These are phyloP conservation scores for Camillea tinctor DNA, from an alignment of 2,329 filamentous ascomycete genomes.

Conservation along the genomic window DNA sequence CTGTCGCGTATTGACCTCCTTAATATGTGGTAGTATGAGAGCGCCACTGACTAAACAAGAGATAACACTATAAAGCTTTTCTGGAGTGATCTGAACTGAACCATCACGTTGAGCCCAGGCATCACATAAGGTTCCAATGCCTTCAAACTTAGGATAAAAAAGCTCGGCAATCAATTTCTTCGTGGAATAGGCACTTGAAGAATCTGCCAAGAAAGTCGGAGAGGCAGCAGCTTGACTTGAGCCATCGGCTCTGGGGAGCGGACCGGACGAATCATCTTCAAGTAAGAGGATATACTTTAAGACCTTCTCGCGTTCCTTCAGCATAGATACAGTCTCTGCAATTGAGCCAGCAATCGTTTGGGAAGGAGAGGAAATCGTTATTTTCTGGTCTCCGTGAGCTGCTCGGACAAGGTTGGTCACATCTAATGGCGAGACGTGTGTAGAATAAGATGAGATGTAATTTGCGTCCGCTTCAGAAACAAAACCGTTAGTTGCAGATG, in stretches of 20 bases:
- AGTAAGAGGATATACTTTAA: conserved; percentile 57
- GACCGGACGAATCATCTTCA: conserved; percentile 30
- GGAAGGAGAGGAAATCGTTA: conserved; percentile 32
- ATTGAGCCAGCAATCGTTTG: conserved; percentile 47
- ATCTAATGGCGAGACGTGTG: conserved; percentile 63
- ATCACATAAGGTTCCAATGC: conserved; percentile 45
- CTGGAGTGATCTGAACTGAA: conserved; percentile 48
- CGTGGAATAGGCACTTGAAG: conserved; percentile 41
- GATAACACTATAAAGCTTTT: conserved; percentile 52
- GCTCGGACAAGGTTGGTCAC: conserved; percentile 67
- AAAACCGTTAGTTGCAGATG: conserved; percentile 15
- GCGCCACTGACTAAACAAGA: conserved; percentile 46
- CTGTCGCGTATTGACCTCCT: conserved; percentile 46
- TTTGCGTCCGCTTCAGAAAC: conserved; percentile 57
- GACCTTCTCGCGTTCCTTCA: conserved; percentile 43
- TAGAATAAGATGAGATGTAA: conserved; percentile 64
- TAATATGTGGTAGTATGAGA: conserved; percentile 48
- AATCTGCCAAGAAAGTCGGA: conserved; percentile 30
- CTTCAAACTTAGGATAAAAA: conserved; percentile 51
- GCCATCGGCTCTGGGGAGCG: conserved; percentile 1
- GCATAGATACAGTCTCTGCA: conserved; percentile 46
- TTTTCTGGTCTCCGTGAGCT: conserved; percentile 57
- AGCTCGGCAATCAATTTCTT: conserved; percentile 55
- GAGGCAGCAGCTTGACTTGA: conserved; percentile 1
- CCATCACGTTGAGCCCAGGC: conserved; percentile 49